Base-by-base conservation (phyloP, 345 rosid species). In the Diplotaxis tenuifolia region DNA sequence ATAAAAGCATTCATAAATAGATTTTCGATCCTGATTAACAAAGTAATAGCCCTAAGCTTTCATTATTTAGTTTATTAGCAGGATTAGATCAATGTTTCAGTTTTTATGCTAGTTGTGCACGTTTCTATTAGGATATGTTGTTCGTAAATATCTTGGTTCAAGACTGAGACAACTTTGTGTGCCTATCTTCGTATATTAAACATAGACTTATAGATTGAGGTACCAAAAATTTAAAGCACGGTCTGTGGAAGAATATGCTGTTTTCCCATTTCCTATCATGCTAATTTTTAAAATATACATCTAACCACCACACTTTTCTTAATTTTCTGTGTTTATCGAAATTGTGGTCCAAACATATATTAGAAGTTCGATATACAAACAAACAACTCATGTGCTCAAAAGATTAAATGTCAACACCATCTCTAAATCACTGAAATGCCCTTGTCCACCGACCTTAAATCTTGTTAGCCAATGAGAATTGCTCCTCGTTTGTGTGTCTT, bases 321-420 rank as follows among this genome's bases (percentile, higher is more conserved):
- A 3, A 25, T 25, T 25, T 25, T n/a, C 15, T 55, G 15, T 27
- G 57, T 40, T n/a, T 15, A 57, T 32, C 61, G 7, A 45, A 58
- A 66, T 9, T 55, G 22, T 40, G 47, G 65, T 28, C 65, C 65
- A 64, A 27, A 18, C 54, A 47, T 38, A 38, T 12, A 38, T 1
- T 40, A 14, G 49, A 14, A 16, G 16, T 40, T 36, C n/a, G 8
- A 32, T 47, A 47, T 47, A 16, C 74, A 68, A 62, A 69, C 66
- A 76, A 76, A 70, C 71, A 76, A 64, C 75, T 76, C 75, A 76
- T 76, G 79, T 76, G 79, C 79, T 9, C 1, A 76, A 70, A 76
- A 70, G 72, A 71, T 58, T 71, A 70, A 71, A 65, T 77, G 76
- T 71, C 80, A 77, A 71, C 80, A 71, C 73, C 49, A 66, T 2